Base-by-base conservation (phyloP, 176 grass and related monocot species). In the Musa troglodytarum region DNA sequence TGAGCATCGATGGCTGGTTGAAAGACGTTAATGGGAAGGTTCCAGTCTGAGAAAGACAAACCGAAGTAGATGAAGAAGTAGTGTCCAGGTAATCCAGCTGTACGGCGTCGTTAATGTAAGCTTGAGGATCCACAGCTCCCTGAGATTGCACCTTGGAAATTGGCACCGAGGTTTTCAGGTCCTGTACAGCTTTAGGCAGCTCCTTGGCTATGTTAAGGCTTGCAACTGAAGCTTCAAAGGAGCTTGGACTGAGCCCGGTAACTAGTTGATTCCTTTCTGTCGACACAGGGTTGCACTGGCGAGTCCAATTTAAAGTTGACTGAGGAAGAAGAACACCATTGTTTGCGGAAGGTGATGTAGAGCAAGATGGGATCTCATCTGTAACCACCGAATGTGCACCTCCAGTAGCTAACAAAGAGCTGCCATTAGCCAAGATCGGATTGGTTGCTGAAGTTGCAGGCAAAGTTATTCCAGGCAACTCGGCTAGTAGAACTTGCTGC, bases 31-130 rank as follows among this genome's bases (percentile, higher is more conserved):
- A 20, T 21, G 67, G 84, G 81, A 84, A 86, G 79, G 63, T 84
- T 68, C 89, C 86, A 80, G 83, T 77, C 73, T 89, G 86, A 67
- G 90, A 92, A 79, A 92, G 90, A 69, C 86, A 89, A 65, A 86
- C 86, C 15, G 90, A 92, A 79, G 86, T 92, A 67, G 84, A 81
- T 69, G 89, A 88, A 65, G 89, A 92, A 62, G 89, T 88, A 6
- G 89, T 86, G 55, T 92, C 89, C 61, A 92, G 81, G 81, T 84
- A 85, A 78, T 89, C 86, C 63, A 86, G 69, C 10, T 89, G 79
- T 71, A 68, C 54, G 20, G 67, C 72, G 57, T 75, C 87, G 69
- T 82, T 86, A 68, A 81, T 81, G 64, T 86, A 84, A 43, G 79
- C 79, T 80, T 79, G 86, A 59, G 81, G 76, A 62, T 74, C 79